Base-by-base conservation (phyloP, 2,329 filamentous ascomycete genomes). In the Penicillium sp. region DNA sequence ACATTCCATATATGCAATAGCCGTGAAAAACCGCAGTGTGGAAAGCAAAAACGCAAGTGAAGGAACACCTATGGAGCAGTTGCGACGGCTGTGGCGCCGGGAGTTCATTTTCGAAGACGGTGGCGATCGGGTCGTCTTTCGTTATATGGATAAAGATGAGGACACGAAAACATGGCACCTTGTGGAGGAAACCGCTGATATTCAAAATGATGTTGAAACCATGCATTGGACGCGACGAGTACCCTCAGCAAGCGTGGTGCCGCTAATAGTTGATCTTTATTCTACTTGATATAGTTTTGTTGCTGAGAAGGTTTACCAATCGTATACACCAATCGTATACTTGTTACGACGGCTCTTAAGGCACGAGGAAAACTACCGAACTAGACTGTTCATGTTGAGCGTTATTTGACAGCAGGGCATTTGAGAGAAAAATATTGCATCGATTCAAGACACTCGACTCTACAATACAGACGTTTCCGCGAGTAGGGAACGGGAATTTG, bases 51-150 rank as follows among this genome's bases (percentile, higher is more conserved):
- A 52, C 2, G 18, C 50, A 30, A 45, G 24, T 40, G 50, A 52
- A 20, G 50, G 50, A 30, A 52, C 50, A 6, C 50, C 50, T 14
- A 26, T 16, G 12, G 50, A 52, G 50, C 50, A 52, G 26, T 30
- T 52, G 23, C 50, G n/a, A n/a, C 38, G 50, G 38, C 38, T 52
- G 24, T 52, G 50, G 50, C 50, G 50, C 18, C 50, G 50, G 3
- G 50, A 52, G 12, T 52, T 45, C 11, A 52, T 52, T n/a, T 52
- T 52, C 9, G 50, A 52, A 26, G 24, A 52, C 7, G 38, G 50
- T 9, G 50, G 50, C 6, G 50, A 52, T 33, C 50, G 24, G 1
- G 26, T 52, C 5, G 50, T 52, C 50, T 30, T 52, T 12, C 50
- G 50, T 3, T 52, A 45, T 30, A 52, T 52, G 50, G 50, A 52